Base-by-base conservation (phyloP, 352 stramenopile genomes). In the Plasmopara viticola region DNA sequence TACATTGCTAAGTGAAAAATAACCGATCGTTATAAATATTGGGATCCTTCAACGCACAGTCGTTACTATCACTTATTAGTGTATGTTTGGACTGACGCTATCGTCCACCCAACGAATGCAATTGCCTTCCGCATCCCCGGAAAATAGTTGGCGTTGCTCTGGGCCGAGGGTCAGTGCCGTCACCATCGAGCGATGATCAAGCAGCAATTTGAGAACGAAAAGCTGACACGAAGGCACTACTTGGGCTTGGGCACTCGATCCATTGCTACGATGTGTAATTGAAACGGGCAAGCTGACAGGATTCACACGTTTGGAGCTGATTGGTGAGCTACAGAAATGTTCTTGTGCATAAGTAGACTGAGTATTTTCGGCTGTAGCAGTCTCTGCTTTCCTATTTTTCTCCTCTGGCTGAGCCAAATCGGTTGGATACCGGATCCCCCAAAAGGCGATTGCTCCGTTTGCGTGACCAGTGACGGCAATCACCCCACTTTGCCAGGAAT, bases 41-140 rank as follows among this genome's bases (percentile, higher is more conserved):
- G 30, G 35, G 20, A 41, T 40, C 18, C 34, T 40, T 35, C 39
- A 34, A 44, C 20, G 31, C 18, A 34, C 41, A 18, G 53, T 49
- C 37, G 47, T 61, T 61, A 56, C 34, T 49, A 20, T 8, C 13
- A 41, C 6, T 34, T 28, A 14, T 47, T 82, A 87, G 42, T 83
- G 56, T 28, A 78, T 69, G 46, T 74, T 80, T 30, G 65, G 70
- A 35, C 70, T 84, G 43, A 86, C 65, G 51, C 78, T 92, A 44
- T 90, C 81, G 51, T 92, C 81, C 7, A 87, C 56, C 81, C 81
- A 91, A n/a, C 78, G 78, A 44, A 89, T 88, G 47, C 78, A 90
- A 28, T 73, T 70, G 0, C 81, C 81, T 34, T 88, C 78, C 0
- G 56, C 63, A 46, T 91, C 81, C 2, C 70, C 74, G 3, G 81